Conservation (phyloP, 2,329 filamentous ascomycete species). For the Phyllosticta paracitricarpa region DNA sequence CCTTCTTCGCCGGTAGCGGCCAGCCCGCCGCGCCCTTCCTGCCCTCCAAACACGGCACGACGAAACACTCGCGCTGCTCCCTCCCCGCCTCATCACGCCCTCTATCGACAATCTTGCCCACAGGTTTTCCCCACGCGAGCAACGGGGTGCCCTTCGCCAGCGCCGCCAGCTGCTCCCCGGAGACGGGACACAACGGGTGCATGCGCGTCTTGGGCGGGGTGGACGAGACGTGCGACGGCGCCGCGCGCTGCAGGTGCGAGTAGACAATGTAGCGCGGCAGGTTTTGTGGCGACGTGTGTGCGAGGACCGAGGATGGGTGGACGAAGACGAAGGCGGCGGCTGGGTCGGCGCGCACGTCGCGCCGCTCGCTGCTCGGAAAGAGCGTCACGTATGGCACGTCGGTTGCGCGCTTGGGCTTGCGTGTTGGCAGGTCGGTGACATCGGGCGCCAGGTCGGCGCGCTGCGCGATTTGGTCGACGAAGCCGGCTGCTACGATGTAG, state of each 20-base stretch:
- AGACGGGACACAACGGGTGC: conserved; percentile 75
- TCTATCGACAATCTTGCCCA: conserved; percentile 61
- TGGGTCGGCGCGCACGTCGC: conserved; percentile 29
- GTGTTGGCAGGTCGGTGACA: conserved; percentile 37
- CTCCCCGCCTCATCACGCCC: conserved; percentile 23
- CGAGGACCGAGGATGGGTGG: conserved; percentile 74
- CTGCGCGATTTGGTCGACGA: conserved; percentile 89
- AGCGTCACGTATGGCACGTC: conserved; percentile 88
- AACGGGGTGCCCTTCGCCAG: conserved; percentile 79
- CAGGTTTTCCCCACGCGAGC: conserved; percentile 76
- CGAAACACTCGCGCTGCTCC: conserved; percentile 64
- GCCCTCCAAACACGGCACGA: conserved; percentile 65
- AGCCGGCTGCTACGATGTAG: conserved; percentile 84
- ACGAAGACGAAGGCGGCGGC: conserved; percentile 67
- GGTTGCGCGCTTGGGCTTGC: conserved; percentile 73
- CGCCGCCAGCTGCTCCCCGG: conserved; percentile 62
- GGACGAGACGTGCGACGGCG: conserved; percentile 34
- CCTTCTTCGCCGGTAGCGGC: conserved; percentile 76
- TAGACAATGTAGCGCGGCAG: conserved; percentile 86
- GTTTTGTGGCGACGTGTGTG: conserved; percentile 54
- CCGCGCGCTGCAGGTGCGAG: conserved; percentile 65
- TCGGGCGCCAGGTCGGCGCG: conserved; percentile 71
- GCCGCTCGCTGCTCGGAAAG: conserved; percentile 49
- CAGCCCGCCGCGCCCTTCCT: conserved; percentile 63
- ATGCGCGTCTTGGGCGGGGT: conserved; percentile 60